Evolutionary conservation across 106 monocot genomes (phyloP), one percentile per base, ranked within the genome.

Genomic region (Posidonia australis): DNA sequence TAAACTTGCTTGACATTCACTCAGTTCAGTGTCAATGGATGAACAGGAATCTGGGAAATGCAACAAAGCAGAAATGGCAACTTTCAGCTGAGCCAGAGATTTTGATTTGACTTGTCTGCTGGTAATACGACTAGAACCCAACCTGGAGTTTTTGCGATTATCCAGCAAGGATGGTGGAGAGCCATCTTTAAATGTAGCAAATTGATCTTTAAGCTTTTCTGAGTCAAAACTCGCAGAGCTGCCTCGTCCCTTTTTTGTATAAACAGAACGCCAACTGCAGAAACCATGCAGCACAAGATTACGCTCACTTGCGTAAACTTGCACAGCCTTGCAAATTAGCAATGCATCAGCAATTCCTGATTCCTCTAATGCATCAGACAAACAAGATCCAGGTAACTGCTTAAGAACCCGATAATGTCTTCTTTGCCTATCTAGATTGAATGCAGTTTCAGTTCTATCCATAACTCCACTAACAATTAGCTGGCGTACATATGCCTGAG

Each of bases 401-500:
- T 87, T 90, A 63, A 98, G 48, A 73, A 87, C 84, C 64, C 73
- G 73, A 56, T 69, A 64, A 58, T 98, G 96, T 49, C 83, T 87
- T 76, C 58, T 85, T 64, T 84, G 80, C 57, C 77, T 85, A 54
- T 80, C 82, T 44, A 76, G 17, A 69, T 86, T 81, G 20, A 76
- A 46, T 46, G 67, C 19, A 41, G 71, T 76, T 20, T 75, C 86
- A 76, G 66, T 77, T 36, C 58, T 64, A 52, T 98, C 90, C 86
- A 91, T 85, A 36, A 98, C 62, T 69, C 96, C 96, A 79, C 90
- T 91, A 30, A 91, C 75, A 65, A 98, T 90, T 22, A 98, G 74
- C 58, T 98, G 96, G 58, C 96, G 84, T 10, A 87, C 82, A 78
- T 98, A 98, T n/a, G 77, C 85, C 51, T 87, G 90, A 27, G 96